phyloP scores from a whole-genome alignment of 176 grass and related monocot species.

The Pharus latifolius region DNA sequence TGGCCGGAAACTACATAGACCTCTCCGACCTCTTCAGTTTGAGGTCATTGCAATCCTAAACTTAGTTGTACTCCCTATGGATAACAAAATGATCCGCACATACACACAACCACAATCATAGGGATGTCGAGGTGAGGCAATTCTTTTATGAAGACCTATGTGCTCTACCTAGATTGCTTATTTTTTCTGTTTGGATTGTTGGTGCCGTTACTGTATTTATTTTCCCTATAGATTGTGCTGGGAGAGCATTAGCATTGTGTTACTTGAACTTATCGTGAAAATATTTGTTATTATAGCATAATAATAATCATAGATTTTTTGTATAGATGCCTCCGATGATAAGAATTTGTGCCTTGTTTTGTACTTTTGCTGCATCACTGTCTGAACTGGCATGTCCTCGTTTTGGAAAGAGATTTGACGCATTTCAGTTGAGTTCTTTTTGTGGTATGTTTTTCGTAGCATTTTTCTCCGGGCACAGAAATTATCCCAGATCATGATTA shows the following conservation, averaged over 20 bases:
- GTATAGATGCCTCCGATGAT: neutral
- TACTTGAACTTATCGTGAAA: conserved; percentile 20
- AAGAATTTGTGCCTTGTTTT: neutral
- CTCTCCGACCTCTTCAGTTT: conserved; percentile 32
- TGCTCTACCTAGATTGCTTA: neutral
- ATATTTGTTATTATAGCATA: conserved; percentile 37
- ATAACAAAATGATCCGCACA: neutral
- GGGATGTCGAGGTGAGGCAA: neutral
- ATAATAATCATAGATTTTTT: conserved; percentile 36
- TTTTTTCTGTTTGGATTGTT: conserved; percentile 4
- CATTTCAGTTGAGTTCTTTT: no score
- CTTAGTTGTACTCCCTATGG: neutral
- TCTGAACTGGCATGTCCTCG: no score
- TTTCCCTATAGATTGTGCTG: conserved; percentile 31
- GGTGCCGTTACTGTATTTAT: conserved; percentile 28
- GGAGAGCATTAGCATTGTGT: conserved; percentile 27
- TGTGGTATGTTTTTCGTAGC: no score
- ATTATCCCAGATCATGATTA: no score
- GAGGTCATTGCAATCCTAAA: conserved; percentile 11
- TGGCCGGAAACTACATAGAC: conserved; percentile 45
- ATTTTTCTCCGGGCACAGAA: no score
- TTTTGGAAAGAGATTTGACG: no score
- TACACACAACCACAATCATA: neutral
- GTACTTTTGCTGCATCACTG: neutral
- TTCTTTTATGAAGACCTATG: conserved; percentile 10